Evolutionary conservation across 2,329 filamentous ascomycete species (phyloP).

Genomic region (Myrmaecium sp.): DNA sequence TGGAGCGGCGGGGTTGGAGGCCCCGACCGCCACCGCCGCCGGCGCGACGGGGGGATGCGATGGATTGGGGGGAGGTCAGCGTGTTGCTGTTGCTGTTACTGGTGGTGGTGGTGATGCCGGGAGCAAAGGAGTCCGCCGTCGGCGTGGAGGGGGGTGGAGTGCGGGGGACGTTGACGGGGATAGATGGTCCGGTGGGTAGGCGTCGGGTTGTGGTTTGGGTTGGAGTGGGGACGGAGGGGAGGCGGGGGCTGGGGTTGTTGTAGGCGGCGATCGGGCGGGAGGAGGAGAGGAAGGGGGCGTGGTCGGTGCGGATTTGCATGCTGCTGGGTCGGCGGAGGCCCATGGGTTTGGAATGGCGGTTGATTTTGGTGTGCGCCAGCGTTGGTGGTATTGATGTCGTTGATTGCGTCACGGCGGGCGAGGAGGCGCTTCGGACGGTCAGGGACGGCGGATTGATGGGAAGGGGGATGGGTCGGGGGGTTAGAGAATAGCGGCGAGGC

Average conservation of each 20-base stretch:
- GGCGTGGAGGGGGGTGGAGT: constrained; percentile 1
- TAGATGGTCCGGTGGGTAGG: too few species aligned
- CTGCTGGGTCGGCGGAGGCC: constrained; percentile 25
- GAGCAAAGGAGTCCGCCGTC: not conserved
- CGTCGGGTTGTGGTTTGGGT: too few species aligned
- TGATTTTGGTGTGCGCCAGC: not conserved
- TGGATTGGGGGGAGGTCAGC: too few species aligned
- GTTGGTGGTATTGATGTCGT: too few species aligned
- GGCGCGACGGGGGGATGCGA: too few species aligned
- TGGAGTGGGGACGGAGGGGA: constrained; percentile 15
- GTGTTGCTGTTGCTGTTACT: too few species aligned
- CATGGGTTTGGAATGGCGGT: constrained; percentile 9
- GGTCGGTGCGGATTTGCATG: constrained; percentile 26
- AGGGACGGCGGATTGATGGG: too few species aligned
- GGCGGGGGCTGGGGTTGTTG: constrained; percentile 12
- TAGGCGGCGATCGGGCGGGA: constrained; percentile 11
- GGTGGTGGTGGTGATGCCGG: too few species aligned
- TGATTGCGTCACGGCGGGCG: constrained; percentile 1
- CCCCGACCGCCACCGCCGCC: too few species aligned
- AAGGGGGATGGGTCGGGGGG: too few species aligned
- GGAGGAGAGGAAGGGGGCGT: constrained; percentile 26
- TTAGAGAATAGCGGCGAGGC: too few species aligned
- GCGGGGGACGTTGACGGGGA: constrained; percentile 8
- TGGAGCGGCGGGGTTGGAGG: too few species aligned
- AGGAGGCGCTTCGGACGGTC: not conserved